A percentile compares a stretch with the other conserved stretches of the same genome.
These are phyloP conservation scores for Pelargonium cotyledonis DNA, from an alignment of 441 rosid genomes.

Conservation along the genomic window DNA sequence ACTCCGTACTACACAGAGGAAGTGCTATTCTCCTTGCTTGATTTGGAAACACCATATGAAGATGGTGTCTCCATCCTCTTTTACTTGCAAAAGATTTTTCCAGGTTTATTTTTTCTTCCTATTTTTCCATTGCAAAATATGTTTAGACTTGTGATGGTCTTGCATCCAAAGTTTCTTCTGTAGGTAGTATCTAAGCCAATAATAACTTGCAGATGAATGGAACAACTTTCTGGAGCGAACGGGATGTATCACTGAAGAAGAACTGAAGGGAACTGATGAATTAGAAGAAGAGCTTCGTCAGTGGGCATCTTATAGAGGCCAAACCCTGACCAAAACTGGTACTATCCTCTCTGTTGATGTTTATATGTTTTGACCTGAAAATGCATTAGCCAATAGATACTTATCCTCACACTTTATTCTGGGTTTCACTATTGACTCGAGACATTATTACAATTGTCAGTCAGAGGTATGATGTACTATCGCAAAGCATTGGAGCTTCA, in stretches of 20 bases:
- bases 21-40: constrained; percentile 76
- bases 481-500: constrained; percentile 98
- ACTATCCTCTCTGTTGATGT: constrained; percentile 18
- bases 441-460: constrained; percentile 36
- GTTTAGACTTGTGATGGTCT: constrained; percentile 3
- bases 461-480: constrained; percentile 99
- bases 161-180: constrained; percentile 9
- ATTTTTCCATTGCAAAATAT: constrained; percentile 4
- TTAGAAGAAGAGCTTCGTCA: constrained; percentile 78
- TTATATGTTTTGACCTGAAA: not conserved
- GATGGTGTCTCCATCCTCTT: constrained; percentile 97
- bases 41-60: constrained; percentile 79
- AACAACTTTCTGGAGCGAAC: constrained; percentile 83
- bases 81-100: constrained; percentile 96
- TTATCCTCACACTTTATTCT: not conserved
- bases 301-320: constrained; percentile 99
- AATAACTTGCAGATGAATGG: constrained; percentile 79
- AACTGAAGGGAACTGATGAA: constrained; percentile 51
- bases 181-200: constrained; percentile 7
- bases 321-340: constrained; percentile 98
- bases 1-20: constrained; percentile 99
- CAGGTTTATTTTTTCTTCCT: constrained; percentile 46
- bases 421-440: constrained; percentile 18
- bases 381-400: not conserved
- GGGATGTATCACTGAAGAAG: constrained; percentile 48